Conservation (phyloP, 495 filamentous ascomycete species). For the Annulohypoxylon maeteangense region DNA sequence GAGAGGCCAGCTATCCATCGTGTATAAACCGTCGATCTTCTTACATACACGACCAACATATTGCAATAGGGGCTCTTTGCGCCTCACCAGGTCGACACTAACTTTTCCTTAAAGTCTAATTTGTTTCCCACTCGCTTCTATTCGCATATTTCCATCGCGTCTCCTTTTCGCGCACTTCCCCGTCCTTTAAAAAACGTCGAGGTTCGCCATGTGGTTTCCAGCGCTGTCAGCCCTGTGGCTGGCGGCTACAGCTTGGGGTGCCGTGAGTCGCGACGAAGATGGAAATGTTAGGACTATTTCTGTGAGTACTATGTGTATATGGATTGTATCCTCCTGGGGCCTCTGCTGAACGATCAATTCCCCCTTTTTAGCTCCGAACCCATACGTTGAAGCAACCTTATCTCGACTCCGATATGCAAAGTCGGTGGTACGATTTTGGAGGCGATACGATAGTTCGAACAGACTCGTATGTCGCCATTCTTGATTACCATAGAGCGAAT, state of each 20-base stretch:
- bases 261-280: constrained; percentile 55
- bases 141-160: constrained; percentile 26
- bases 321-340: constrained; percentile 5
- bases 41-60: constrained; percentile 38
- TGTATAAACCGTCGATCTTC: constrained; percentile 15
- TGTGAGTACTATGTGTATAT: constrained; percentile 51
- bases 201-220: constrained; percentile 58
- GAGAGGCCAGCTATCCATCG: constrained; percentile 49
- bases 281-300: constrained; percentile 66
- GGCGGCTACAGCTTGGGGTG: constrained; percentile 61
- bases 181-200: constrained; percentile 19
- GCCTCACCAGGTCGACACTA: constrained; percentile 27
- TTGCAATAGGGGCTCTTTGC: constrained; percentile 23
- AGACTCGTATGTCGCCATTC: constrained; percentile 73
- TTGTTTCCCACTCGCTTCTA: constrained; percentile 25
- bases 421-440: constrained; percentile 99
- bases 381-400: constrained; percentile 74
- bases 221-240: constrained; percentile 65
- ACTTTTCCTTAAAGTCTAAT: constrained; percentile 27
- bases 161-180: not conserved
- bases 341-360: constrained; percentile 74
- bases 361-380: constrained; percentile 64
- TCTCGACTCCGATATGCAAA: constrained; percentile 97
- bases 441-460: constrained; percentile 93
- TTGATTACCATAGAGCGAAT: not conserved